These are phyloP conservation scores for Trichoderma asperellum DNA, from an alignment of 2,329 filamentous ascomycete genomes.

Conservation along the genomic window DNA sequence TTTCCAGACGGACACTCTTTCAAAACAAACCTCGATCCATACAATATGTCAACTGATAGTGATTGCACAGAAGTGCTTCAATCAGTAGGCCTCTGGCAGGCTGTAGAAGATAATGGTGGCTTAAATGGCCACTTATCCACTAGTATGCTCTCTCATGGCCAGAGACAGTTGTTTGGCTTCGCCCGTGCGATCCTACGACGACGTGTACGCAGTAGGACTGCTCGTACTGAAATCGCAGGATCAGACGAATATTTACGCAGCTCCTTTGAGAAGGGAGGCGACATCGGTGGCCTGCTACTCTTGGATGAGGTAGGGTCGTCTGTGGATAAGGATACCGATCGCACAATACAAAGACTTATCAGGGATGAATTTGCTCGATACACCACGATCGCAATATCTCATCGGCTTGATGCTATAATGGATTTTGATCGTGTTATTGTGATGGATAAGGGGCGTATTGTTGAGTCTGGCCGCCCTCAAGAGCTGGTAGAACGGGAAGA, in stretches of 20 bases:
- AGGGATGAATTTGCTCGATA: conserved; percentile 32
- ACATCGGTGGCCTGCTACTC: conserved; percentile 31
- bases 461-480: conserved; percentile 36
- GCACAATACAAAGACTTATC: conserved; percentile 35
- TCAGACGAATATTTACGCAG: not conserved
- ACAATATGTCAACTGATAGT: conserved; percentile 36
- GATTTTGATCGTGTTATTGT: conserved; percentile 39
- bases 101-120: conserved; percentile 43
- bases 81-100: conserved; percentile 41
- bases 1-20: conserved; percentile 50
- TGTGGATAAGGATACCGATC: conserved; percentile 38
- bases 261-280: conserved; percentile 2
- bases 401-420: conserved; percentile 37
- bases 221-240: not conserved
- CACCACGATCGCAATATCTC: conserved; percentile 40
- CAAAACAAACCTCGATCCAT: conserved; percentile 50
- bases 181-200: conserved; percentile 59
- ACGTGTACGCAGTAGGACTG: conserved; percentile 5
- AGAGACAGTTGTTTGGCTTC: conserved; percentile 67
- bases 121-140: conserved; percentile 47
- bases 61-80: conserved; percentile 45
- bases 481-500: conserved; percentile 33
- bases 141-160: conserved; percentile 59
- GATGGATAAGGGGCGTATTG: conserved; percentile 36
- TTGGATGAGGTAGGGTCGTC: conserved; percentile 42